These are phyloP conservation scores for Moesziomyces antarcticus DNA, from an alignment of 1,284 basidiomycete species.

Conservation along the genomic window DNA sequence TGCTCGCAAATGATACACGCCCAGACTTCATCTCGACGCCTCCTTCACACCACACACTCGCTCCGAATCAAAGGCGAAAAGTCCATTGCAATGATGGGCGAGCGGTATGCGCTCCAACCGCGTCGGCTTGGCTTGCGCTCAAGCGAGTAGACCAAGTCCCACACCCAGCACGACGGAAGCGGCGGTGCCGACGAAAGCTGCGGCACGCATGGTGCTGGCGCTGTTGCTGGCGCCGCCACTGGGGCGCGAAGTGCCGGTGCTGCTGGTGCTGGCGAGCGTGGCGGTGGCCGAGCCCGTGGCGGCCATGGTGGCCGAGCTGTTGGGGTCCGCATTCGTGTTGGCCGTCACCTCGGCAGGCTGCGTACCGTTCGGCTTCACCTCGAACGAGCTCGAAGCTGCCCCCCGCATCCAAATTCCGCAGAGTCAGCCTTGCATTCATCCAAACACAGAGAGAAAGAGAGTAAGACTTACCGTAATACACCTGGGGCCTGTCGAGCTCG, in stretches of 20 bases:
- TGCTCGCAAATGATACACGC: too few species aligned
- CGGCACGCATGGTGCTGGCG: slow-evolving; percentile 6
- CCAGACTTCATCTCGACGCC: too few species aligned
- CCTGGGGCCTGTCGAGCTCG: slow-evolving; percentile 46
- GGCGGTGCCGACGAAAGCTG: slow-evolving; percentile 16
- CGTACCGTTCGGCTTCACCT: slow-evolving; percentile 52
- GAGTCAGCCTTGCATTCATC: too few species aligned
- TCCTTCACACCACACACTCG: too few species aligned
- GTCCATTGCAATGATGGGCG: too few species aligned
- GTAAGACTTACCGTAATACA: slow-evolving; percentile 39
- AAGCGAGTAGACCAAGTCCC: slow-evolving; percentile 24
- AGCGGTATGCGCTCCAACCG: too few species aligned
- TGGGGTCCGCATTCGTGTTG: slow-evolving; percentile 48
- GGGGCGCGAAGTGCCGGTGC: slow-evolving; percentile 5
- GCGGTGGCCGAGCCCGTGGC: slow-evolving; percentile 31
- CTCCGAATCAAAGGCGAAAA: too few species aligned
- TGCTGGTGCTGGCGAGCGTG: slow-evolving; percentile 24
- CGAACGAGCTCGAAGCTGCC: slow-evolving; percentile 36
- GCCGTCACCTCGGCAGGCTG: slow-evolving; percentile 40
- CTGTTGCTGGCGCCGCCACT: slow-evolving; percentile 12
- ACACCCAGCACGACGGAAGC: slow-evolving; percentile 28
- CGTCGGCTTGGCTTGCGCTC: not conserved
- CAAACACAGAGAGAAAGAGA: too few species aligned
- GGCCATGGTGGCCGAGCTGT: slow-evolving; percentile 30
- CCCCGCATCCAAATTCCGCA: too few species aligned